These are phyloP conservation scores for Pyracantha coccinea DNA, from an alignment of 331 rosid genomes.

Conservation along the genomic window DNA sequence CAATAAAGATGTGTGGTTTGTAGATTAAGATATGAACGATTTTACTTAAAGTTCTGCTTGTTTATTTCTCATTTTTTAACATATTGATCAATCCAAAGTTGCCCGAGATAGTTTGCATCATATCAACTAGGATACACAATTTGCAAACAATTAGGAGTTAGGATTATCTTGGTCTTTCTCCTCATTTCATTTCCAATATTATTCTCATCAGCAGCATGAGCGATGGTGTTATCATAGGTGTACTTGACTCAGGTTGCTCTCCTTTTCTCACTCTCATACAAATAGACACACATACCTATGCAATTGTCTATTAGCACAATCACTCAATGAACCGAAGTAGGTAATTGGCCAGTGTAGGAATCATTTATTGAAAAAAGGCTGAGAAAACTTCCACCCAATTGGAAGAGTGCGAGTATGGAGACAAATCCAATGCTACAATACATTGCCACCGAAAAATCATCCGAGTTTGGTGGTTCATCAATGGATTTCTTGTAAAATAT, in stretches of 20 bases:
- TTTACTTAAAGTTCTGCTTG: neutral
- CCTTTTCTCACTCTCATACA: neutral
- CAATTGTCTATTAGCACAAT: too few species aligned
- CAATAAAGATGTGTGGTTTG: too few species aligned
- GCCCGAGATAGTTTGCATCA: slow-evolving; percentile 4
- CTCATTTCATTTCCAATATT: neutral
- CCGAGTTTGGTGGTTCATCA: slow-evolving; percentile 40
- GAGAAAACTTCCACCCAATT: slow-evolving; percentile 36
- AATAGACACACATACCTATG: too few species aligned
- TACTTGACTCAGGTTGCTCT: slow-evolving; percentile 11
- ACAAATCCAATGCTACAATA: slow-evolving; percentile 22
- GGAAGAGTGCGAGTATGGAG: slow-evolving; percentile 39
- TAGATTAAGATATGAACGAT: too few species aligned
- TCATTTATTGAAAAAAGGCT: slow-evolving; percentile 36
- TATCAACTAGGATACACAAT: neutral
- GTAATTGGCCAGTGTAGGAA: slow-evolving; percentile 44
- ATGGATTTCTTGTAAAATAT: slow-evolving; percentile 40
- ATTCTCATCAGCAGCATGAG: slow-evolving; percentile 1
- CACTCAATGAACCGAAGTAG: neutral
- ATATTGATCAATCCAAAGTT: neutral
- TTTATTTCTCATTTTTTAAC: neutral
- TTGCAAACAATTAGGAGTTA: slow-evolving; percentile 18
- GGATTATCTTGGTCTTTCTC: slow-evolving; percentile 17
- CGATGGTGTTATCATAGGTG: slow-evolving; percentile 13
- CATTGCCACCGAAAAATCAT: slow-evolving; percentile 35